Conservation (phyloP, 108 stramenopile genomes). For the Cyclotella atomus region DNA sequence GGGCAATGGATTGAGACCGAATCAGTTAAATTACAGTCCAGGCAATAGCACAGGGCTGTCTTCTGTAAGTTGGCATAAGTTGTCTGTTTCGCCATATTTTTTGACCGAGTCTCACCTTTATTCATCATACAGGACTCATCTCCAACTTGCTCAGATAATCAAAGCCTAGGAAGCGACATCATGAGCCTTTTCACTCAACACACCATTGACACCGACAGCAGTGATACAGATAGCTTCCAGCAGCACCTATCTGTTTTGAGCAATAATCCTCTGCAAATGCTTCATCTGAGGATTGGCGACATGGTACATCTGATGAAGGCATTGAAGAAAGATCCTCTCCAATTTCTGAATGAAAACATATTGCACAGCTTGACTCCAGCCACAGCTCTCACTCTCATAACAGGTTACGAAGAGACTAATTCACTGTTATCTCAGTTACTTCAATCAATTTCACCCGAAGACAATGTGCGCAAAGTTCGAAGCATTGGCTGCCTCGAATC, state of each 20-base stretch:
- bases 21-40: constrained; percentile 49
- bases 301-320: constrained; percentile 18
- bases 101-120: not conserved
- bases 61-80: too few relatives aligned
- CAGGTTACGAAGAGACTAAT: not conserved
- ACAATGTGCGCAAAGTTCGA: not conserved
- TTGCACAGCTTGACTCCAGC: constrained; percentile 6
- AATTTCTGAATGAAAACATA: constrained; percentile 26
- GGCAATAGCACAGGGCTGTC: not conserved
- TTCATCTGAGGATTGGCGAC: constrained; percentile 32
- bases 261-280: constrained; percentile 27
- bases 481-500: constrained; percentile 11
- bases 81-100: not conserved
- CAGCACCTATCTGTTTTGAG: constrained; percentile 37
- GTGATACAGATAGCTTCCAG: constrained; percentile 10
- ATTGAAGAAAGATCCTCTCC: constrained; percentile 7
- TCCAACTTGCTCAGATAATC: constrained; percentile 14
- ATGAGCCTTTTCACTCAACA: constrained; percentile 38
- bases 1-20: constrained; percentile 8
- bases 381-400: constrained; percentile 19
- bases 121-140: constrained; percentile 12
- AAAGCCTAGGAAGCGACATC: constrained; percentile 36
- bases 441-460: constrained; percentile 14
- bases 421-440: constrained; percentile 22
- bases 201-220: constrained; percentile 29